Percentiles rank a stretch among this genome's conserved stretches.
Conservation (phyloP, 2,329 filamentous ascomycete species). For the Botrytis cinerea region DNA sequence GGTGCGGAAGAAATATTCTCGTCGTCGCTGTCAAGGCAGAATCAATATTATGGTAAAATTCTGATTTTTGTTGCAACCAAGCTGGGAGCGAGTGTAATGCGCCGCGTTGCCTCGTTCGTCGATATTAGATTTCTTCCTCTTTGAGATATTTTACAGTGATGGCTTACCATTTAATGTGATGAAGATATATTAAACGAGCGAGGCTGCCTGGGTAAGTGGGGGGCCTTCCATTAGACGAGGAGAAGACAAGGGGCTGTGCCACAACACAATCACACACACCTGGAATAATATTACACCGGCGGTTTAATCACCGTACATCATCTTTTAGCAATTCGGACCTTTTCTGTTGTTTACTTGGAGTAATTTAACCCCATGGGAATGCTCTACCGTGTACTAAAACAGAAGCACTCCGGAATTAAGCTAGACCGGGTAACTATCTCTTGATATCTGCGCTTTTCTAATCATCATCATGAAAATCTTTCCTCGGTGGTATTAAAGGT, state of each 20-base stretch:
- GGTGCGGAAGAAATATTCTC: not conserved
- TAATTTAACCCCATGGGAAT: not conserved
- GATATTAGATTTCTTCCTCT: not conserved
- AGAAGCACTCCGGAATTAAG: not conserved
- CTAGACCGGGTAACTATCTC: not conserved
- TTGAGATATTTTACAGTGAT: not conserved
- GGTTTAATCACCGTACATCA: not conserved
- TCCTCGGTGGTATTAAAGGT: not conserved
- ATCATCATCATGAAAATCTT: not conserved
- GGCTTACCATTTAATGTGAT: not conserved
- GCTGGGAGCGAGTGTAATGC: not conserved
- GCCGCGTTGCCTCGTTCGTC: not conserved
- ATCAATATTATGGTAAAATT: not conserved
- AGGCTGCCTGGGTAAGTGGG: not conserved
- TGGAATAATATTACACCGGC: not conserved
- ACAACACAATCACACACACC: not conserved
- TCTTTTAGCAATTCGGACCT: not conserved
- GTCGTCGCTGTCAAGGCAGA: constrained; percentile 2
- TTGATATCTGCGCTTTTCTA: not conserved
- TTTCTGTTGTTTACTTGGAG: not conserved
- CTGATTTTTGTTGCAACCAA: not conserved
- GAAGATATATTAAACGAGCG: constrained; percentile 1
- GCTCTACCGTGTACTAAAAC: not conserved
- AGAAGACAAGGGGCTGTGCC: not conserved
- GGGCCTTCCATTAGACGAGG: not conserved